Evolutionary conservation across 2,329 filamentous ascomycete genomes (phyloP).

Genomic region (Ophiostoma sp.): DNA sequence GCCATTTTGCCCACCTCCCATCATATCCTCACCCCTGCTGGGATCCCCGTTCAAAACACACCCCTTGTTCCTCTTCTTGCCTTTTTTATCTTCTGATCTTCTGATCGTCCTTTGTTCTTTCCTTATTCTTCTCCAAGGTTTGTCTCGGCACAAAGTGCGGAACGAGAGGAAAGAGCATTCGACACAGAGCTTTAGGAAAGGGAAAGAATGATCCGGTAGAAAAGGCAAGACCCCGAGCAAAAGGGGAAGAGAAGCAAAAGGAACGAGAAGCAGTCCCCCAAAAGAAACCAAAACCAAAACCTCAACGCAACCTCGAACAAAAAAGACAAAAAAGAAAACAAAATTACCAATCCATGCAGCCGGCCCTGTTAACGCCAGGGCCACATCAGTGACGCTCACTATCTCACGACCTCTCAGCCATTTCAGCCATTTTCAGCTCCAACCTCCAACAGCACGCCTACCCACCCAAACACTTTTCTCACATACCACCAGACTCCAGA

Average conservation of each 20-base stretch:
- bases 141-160: not conserved
- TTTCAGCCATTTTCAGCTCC: slow-evolving; percentile 11
- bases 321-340: not conserved
- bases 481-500: not conserved
- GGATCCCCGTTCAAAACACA: not conserved
- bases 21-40: not conserved
- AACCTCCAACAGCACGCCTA: not conserved
- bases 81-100: not conserved
- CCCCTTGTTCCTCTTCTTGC: not conserved
- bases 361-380: slow-evolving; percentile 16
- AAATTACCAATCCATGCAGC: slow-evolving; percentile 16
- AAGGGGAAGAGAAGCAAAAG: not conserved
- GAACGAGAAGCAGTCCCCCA: not conserved
- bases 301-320: not conserved
- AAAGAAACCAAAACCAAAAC: not conserved
- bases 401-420: not conserved
- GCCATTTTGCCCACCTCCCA: not conserved
- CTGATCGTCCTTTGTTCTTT: slow-evolving; percentile 8
- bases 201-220: not conserved
- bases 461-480: not conserved
- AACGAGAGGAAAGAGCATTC: not conserved
- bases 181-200: not conserved
- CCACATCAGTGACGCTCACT: slow-evolving; percentile 16
- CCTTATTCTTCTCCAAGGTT: not conserved
- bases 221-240: not conserved